Evolutionary conservation across 2,329 filamentous ascomycete species (phyloP).

Genomic region (Calcarisporium arbuscula): DNA sequence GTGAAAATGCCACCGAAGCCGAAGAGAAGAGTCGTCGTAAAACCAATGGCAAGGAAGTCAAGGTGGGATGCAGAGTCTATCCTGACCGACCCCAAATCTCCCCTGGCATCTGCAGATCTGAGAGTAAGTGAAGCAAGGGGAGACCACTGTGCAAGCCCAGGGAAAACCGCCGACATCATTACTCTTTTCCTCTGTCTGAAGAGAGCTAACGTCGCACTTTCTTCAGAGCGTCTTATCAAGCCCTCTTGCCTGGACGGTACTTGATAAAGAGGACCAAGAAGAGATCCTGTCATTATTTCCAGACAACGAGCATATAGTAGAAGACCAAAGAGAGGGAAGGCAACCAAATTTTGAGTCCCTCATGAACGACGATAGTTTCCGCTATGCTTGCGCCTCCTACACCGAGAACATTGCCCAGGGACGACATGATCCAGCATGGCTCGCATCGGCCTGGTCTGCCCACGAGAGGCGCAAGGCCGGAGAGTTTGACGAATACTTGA

Average conservation of each 20-base stretch:
- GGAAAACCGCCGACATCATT: too few relatives aligned
- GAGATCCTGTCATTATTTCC: slow-evolving; percentile 34
- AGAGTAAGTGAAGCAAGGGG: slow-evolving; percentile 27
- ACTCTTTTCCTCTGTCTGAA: too few relatives aligned
- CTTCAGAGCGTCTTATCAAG: slow-evolving; percentile 31
- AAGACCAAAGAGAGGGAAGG: slow-evolving; percentile 26
- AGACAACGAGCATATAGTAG: slow-evolving; percentile 29
- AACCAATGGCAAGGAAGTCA: slow-evolving; percentile 15
- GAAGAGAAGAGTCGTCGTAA: slow-evolving; percentile 1
- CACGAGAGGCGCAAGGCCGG: slow-evolving; percentile 42
- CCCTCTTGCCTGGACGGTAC: slow-evolving; percentile 31
- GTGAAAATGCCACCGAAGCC: slow-evolving; percentile 2
- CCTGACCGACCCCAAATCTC: slow-evolving; percentile 29
- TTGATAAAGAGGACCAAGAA: slow-evolving; percentile 24
- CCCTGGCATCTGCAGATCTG: slow-evolving; percentile 30
- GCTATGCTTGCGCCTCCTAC: slow-evolving; percentile 39
- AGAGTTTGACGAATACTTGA: slow-evolving; percentile 42
- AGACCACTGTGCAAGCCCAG: too few relatives aligned
- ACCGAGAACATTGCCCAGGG: slow-evolving; percentile 40
- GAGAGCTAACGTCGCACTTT: too few relatives aligned
- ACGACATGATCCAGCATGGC: slow-evolving; percentile 46
- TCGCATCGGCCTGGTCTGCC: slow-evolving; percentile 44
- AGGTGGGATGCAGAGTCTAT: slow-evolving; percentile 31
- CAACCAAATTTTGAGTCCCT: slow-evolving; percentile 36
- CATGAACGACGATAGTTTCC: slow-evolving; percentile 41